Conservation (phyloP, 257 asterid genomes). For the Prunella vulgaris region DNA sequence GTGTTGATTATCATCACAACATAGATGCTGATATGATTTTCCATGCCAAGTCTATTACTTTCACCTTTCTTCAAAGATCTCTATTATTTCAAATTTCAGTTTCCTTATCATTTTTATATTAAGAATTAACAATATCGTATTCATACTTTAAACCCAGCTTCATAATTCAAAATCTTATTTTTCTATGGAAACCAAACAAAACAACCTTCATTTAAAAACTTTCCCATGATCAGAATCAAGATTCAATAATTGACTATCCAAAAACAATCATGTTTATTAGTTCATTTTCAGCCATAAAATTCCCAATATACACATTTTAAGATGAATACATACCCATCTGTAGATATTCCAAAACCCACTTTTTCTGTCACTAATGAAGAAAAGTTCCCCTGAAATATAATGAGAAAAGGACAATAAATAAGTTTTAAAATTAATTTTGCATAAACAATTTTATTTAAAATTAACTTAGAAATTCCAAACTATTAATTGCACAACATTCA, state of each 20-base stretch:
- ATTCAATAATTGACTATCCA: not conserved
- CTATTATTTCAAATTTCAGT: not conserved
- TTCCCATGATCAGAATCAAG: not conserved
- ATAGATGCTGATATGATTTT: not conserved
- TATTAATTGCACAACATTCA: not conserved
- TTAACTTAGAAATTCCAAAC: not conserved
- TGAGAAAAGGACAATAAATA: slow-evolving; percentile 13
- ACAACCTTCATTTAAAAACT: not conserved
- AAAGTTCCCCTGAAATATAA: slow-evolving; percentile 76
- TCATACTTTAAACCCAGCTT: not conserved
- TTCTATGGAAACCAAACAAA: not conserved
- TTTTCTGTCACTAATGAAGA: slow-evolving; percentile 78
- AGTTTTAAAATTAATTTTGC: not conserved
- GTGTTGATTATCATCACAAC: not conserved
- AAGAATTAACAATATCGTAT: not conserved
- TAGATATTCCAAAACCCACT: slow-evolving; percentile 95
- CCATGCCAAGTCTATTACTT: not conserved
- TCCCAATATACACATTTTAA: not conserved
- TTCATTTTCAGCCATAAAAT: not conserved
- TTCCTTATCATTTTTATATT: not conserved
- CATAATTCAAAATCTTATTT: not conserved
- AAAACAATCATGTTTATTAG: not conserved
- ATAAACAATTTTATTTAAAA: not conserved
- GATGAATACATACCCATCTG: slow-evolving; percentile 67
- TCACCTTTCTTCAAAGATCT: not conserved